Base-by-base conservation (phyloP, 1,139 yeast genomes). In the Pneumocystis sp. region DNA sequence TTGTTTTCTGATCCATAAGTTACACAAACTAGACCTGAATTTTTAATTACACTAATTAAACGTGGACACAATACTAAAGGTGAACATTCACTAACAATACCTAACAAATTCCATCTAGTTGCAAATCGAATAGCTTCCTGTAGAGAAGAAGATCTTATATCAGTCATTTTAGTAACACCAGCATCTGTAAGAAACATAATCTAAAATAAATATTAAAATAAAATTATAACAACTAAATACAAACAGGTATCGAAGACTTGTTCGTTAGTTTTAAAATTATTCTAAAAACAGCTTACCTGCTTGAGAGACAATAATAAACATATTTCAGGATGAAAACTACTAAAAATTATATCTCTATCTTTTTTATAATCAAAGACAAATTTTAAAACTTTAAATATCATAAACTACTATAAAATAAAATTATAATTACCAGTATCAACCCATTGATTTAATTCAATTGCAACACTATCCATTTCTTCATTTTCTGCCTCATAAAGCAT, bases 101-200 rank as follows among this genome's bases (percentile, higher is more conserved):
- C 98, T 69, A 93, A 81, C 66, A 93, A 77, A 71, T 91, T 89
- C 97, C 97, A 93, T 67, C 87, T 86, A 70, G 85, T 86, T 17
- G 96, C 91, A 75, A 93, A 91, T 69, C 97, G 80, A 67, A 93
- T 86, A 4, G 96, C 97, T 73, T 87, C 89, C 72, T 93, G 97
- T 68, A 93, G 78, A 5, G 96, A 88, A 7, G 87, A 81, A 1
- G 97, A 95, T 66, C 98, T 80, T 29, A 88, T 82, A 75, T 93
- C 98, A 1, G 95, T 91, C 96, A 90, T 89, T 31, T 75, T 75
- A 8, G 81, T 77, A 0, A 96, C 85, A 7, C 97, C 97, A 0
- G 89, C 82, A 73, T 93, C 97, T 0, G 97, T 90, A 71, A 93
- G 79, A 73, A 86, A 93, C 72, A 93, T 80, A 68, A 90, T 87